Percentiles rank a stretch among this genome's conserved stretches.
These are phyloP conservation scores for Mrakiaceae sp. DNA, from an alignment of 1,284 basidiomycete species.

Conservation along the genomic window DNA sequence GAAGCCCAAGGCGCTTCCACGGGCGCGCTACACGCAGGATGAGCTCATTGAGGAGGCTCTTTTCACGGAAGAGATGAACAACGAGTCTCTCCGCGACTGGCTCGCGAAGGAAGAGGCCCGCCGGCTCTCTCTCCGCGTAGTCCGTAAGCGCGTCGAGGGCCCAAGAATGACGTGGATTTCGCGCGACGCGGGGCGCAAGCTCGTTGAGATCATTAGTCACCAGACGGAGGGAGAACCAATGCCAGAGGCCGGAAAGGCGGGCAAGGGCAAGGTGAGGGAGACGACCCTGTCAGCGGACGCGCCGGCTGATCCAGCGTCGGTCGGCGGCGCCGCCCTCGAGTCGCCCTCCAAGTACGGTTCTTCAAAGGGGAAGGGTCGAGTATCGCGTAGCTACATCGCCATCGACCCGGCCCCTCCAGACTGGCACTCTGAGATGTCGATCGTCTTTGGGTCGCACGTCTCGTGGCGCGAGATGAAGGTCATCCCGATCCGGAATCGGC, in stretches of 20 bases:
- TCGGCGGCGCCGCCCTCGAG: not conserved
- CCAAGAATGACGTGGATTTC: conserved; percentile 38
- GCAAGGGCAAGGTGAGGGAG: not conserved
- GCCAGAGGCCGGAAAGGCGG: not conserved
- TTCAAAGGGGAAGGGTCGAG: not conserved
- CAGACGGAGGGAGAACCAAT: conserved; percentile 11
- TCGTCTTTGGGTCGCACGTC: conserved; percentile 38
- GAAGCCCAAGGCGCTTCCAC: not conserved
- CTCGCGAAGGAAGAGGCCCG: conserved; percentile 40
- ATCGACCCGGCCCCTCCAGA: conserved; percentile 34
- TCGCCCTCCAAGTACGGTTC: not conserved
- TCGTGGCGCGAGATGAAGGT: conserved; percentile 35
- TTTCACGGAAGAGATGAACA: conserved; percentile 41
- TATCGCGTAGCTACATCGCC: conserved; percentile 33
- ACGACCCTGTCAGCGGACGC: not conserved
- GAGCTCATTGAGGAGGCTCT: conserved; percentile 41
- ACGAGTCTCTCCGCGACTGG: conserved; percentile 38
- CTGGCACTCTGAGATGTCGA: conserved; percentile 34
- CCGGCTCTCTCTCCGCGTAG: conserved; percentile 34
- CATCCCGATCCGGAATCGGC: conserved; percentile 34
- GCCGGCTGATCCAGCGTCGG: not conserved
- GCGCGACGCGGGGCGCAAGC: conserved; percentile 32
- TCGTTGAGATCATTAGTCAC: conserved; percentile 26
- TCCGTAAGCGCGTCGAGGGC: conserved; percentile 36
- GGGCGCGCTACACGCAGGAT: conserved; percentile 32